Base-by-base conservation (phyloP, 2,329 filamentous ascomycete species). In the Trichoderma oligosporum region DNA sequence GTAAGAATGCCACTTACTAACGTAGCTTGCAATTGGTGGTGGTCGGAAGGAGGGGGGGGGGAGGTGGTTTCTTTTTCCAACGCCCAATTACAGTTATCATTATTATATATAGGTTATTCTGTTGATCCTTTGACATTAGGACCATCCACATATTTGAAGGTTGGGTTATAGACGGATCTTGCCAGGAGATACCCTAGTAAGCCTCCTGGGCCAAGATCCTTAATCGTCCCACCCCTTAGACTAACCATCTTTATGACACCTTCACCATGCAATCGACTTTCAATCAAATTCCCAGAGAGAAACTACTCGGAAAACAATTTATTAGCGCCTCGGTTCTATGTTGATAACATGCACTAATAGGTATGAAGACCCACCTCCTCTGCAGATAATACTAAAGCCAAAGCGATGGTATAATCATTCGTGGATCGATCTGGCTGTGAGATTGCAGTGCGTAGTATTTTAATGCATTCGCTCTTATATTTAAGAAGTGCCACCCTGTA, bases 391-490 rank as follows among this genome's bases (percentile, higher is more conserved):
- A 56, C 54, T 27, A 56, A 49, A 6, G 54, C 44, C 29, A 56
- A 35, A 33, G 54, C 54, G 18, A 56, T 56, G 6, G 38, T 56
- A 27, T 49, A 35, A 8, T 56, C 54, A 20, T 27, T 35, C 3
- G 46, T 41, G 3, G 16, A 14, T 4, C 18, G 16, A 2, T 41
- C 45, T 3, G 11, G 44, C 7, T 35, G 14, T 9, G 45, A 41
- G 14, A 56, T 24, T 20, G 54, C 44, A 14, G 33, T 9, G 4
- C 54, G 44, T 4, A 49, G 44, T 33, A 47, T 48, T 20, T 42
- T 14, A 3, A 56, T 49, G n/a, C 54, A 56, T 42, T 56, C 45
- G 7, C 35, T 56, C 33, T 56, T 56, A 38, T 56, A 56, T n/a
- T 42, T 49, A 1, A 56, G 25, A 3, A 56, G 27, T 1, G 35